Evolutionary conservation across 495 filamentous ascomycete species (phyloP), one percentile per base, ranked within the genome.

Genomic region (Penicillium paradoxum): DNA sequence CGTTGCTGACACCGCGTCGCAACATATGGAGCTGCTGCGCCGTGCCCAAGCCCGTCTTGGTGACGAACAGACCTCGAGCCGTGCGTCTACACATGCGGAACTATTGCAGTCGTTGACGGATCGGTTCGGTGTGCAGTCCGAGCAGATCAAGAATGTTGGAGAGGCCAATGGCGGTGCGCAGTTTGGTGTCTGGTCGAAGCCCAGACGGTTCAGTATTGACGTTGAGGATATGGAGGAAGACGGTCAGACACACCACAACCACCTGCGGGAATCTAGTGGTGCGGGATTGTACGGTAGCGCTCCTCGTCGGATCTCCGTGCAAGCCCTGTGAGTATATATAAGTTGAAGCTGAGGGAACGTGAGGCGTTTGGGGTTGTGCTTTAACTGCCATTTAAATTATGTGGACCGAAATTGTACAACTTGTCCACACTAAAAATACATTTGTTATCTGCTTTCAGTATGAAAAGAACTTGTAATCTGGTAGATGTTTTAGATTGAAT

Each of bases 1-100:
- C 10, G 68, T 65, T 0, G 60, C 72, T 11, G 63, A 72, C 22
- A 70, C 66, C 3, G 77, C 71, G 0, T 67, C 61, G 6, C 73
- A 73, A 56, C 77, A 81, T 33, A 63, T 83, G 19, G 73, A 78
- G 42, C 61, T 81, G n/a, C 55, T 82, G n/a, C 76, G 75, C 39
- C 70, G 73, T 9, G 63, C 75, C 2, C 66, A 71, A 50, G 49
- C 56, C 51, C 74, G 63, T 19, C 60, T 63, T 22, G 73, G 44
- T 22, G 53, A 51, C 14, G 52, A 52, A 3, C 53, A 67, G 53
- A 64, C 49, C 0, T 44, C 57, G 1, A 51, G 49, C 0, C 45
- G 66, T 15, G 50, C 63, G 1, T 55, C 59, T 2, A 59, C 64
- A 2, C 66, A 67, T 21, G 61, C 57, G 2, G 64, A 64, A 24